Percentiles rank a stretch among this genome's conserved stretches.
Evolutionary conservation across 2,329 filamentous ascomycete species (phyloP).

Genomic region (Pestalotiopsis sp.): DNA sequence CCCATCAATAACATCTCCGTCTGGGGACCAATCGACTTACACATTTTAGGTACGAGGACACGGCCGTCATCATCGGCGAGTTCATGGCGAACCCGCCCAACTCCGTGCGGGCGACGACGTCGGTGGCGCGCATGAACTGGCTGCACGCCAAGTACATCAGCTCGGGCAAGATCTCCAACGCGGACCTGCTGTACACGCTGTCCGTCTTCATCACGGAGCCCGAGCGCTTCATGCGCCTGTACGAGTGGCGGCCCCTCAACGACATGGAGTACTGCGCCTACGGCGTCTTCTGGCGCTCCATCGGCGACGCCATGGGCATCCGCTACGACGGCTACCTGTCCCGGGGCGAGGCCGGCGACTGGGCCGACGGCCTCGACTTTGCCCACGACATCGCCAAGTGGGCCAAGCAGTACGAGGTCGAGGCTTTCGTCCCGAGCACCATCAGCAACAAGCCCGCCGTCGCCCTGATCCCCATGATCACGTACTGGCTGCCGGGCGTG

Average conservation of each 20-base stretch:
- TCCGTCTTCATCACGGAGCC: conserved; percentile 67
- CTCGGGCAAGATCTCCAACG: conserved; percentile 36
- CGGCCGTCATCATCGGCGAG: conserved; percentile 29
- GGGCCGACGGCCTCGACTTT: conserved; percentile 54
- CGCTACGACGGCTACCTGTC: conserved; percentile 41
- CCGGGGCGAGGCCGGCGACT: conserved; percentile 23
- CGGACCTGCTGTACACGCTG: conserved; percentile 38
- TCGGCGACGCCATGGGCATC: conserved; percentile 72
- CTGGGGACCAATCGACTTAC: not conserved
- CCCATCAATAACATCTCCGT: not conserved
- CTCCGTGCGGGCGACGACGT: conserved; percentile 33
- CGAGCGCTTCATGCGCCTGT: conserved; percentile 59
- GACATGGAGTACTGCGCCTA: conserved; percentile 69
- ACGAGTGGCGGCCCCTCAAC: conserved; percentile 70
- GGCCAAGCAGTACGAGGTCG: conserved; percentile 57
- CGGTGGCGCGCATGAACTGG: conserved; percentile 39
- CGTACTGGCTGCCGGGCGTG: conserved; percentile 51
- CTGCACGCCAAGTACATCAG: conserved; percentile 35
- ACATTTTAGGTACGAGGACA: conserved; percentile 30
- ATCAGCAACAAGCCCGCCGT: conserved; percentile 54
- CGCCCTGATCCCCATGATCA: conserved; percentile 60
- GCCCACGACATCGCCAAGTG: conserved; percentile 47
- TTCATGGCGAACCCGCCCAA: conserved; percentile 34
- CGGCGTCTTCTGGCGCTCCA: conserved; percentile 68
- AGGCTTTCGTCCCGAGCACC: conserved; percentile 54